phyloP scores from a whole-genome alignment of 352 stramenopile species.

The Phytopythium ostracodes region DNA sequence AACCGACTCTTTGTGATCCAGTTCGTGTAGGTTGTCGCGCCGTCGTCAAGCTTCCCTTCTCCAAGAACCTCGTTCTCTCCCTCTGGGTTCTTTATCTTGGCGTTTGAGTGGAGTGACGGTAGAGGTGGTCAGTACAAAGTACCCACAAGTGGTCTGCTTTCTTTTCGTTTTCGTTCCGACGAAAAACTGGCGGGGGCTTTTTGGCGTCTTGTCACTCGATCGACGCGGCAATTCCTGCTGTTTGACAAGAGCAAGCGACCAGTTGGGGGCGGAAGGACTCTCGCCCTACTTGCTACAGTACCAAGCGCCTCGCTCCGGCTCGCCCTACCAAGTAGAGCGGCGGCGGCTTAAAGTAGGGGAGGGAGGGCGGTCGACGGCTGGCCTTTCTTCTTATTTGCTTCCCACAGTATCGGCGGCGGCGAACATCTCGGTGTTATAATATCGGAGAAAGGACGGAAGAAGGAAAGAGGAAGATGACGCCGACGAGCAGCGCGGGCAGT shows the following conservation, averaged over 20 bases:
- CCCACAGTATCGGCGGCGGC: too few species aligned
- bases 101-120: background rate
- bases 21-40: background rate
- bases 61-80: background rate
- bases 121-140: background rate
- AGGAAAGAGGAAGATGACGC: slow-evolving; percentile 15
- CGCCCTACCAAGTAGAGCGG: too few species aligned
- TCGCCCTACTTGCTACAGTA: too few species aligned
- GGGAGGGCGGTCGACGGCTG: too few species aligned
- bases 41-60: background rate
- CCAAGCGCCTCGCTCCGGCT: too few species aligned
- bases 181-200: slow-evolving; percentile 1
- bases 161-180: background rate
- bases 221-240: background rate
- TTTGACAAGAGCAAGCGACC: too few species aligned
- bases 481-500: slow-evolving; percentile 27
- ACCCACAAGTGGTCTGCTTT: too few species aligned
- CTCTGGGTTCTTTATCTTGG: background rate
- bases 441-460: too few species aligned
- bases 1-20: background rate
- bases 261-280: too few species aligned
- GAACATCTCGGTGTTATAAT: too few species aligned
- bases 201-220: slow-evolving; percentile 8
- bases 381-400: too few species aligned
- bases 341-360: too few species aligned